These are phyloP conservation scores for Penicillium roqueforti DNA, from an alignment of 495 filamentous ascomycete species.

Conservation along the genomic window DNA sequence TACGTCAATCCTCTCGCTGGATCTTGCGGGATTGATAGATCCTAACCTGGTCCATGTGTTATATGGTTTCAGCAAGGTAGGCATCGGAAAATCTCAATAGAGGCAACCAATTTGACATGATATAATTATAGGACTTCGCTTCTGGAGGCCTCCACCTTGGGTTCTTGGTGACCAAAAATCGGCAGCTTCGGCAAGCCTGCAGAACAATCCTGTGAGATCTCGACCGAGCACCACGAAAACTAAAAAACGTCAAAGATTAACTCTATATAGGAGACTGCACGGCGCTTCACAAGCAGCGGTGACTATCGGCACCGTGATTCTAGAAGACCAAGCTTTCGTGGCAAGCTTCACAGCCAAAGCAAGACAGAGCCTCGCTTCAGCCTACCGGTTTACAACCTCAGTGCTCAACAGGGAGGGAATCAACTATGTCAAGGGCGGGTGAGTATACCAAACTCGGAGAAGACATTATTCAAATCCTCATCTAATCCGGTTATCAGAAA, in stretches of 20 bases:
- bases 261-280: slow-evolving; percentile 33
- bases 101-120: background rate
- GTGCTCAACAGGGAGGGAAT: slow-evolving; percentile 28
- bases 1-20: slow-evolving; percentile 47
- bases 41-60: slow-evolving; percentile 51
- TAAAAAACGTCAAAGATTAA: too few species aligned
- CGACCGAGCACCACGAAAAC: too few species aligned
- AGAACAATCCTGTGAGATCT: slow-evolving; percentile 28
- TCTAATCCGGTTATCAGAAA: slow-evolving; percentile 26
- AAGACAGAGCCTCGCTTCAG: slow-evolving; percentile 20
- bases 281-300: slow-evolving; percentile 29
- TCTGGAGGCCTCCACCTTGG: slow-evolving; percentile 53
- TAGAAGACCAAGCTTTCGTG: slow-evolving; percentile 35
- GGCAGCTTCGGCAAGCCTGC: slow-evolving; percentile 26
- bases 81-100: background rate
- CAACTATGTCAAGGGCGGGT: slow-evolving; percentile 32
- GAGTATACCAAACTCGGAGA: background rate
- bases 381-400: slow-evolving; percentile 24
- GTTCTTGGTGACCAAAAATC: slow-evolving; percentile 43
- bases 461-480: background rate
- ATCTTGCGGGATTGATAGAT: slow-evolving; percentile 42
- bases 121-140: slow-evolving; percentile 44
- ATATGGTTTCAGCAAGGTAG: slow-evolving; percentile 54
- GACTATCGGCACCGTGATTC: slow-evolving; percentile 35
- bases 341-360: slow-evolving; percentile 26